These are phyloP conservation scores for Neotropicomus parvogracilis DNA, from an alignment of 1,284 basidiomycete genomes.

Conservation along the genomic window DNA sequence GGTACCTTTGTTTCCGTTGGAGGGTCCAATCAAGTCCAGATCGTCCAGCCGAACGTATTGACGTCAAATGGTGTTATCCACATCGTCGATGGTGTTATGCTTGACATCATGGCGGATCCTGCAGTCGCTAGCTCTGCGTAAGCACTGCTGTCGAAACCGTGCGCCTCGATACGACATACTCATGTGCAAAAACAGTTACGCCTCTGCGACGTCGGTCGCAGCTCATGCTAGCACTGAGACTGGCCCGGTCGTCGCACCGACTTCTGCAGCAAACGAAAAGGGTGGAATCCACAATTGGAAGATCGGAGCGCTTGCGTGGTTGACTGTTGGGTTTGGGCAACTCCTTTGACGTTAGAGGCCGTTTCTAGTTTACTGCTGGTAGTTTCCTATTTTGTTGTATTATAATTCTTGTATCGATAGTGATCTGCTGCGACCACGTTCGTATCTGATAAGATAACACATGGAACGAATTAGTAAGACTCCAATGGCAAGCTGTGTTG, in stretches of 20 bases:
- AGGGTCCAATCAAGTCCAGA: slow-evolving; percentile 48
- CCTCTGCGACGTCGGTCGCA: slow-evolving; percentile 33
- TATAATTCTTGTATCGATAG: slow-evolving; percentile 10
- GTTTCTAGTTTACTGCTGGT: neutral
- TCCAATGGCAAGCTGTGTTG: slow-evolving; percentile 18
- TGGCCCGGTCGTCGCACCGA: slow-evolving; percentile 20
- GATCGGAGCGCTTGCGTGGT: slow-evolving; percentile 1
- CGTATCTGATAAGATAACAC: slow-evolving; percentile 24
- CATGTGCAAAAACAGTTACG: slow-evolving; percentile 17
- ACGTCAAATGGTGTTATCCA: slow-evolving; percentile 72
- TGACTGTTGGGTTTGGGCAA: slow-evolving; percentile 7
- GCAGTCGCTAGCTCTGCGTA: slow-evolving; percentile 58
- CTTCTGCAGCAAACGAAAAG: neutral
- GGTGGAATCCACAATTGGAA: slow-evolving; percentile 1
- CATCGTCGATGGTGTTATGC: slow-evolving; percentile 60
- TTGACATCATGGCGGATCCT: slow-evolving; percentile 49
- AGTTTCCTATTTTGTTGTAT: too few species aligned
- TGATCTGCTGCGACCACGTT: neutral
- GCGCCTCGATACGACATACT: neutral
- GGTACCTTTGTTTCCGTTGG: slow-evolving; percentile 60
- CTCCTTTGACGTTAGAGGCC: slow-evolving; percentile 16
- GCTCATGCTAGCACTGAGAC: slow-evolving; percentile 28
- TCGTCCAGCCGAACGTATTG: slow-evolving; percentile 64
- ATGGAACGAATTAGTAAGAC: neutral
- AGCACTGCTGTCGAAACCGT: slow-evolving; percentile 18